Evolutionary conservation across 345 rosid genomes (phyloP), one percentile per base, ranked within the genome.

Genomic region (Populus simonii): DNA sequence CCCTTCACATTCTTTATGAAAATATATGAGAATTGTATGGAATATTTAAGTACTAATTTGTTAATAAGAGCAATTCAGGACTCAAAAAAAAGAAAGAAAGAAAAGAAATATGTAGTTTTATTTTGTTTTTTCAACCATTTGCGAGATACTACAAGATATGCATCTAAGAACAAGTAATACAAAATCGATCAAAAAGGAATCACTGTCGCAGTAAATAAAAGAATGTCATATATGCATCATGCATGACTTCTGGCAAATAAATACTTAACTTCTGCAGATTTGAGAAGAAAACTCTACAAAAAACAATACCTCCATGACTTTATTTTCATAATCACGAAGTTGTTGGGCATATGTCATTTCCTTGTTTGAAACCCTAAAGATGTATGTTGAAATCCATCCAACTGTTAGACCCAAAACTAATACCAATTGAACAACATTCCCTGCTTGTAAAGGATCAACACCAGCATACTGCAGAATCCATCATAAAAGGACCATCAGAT

Each of bases 291-390:
- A 71, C 66, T 55, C 65, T 36, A 63, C 16, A 16, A 59, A 27
- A 72, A 67, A 16, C 13, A 13, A 45, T 81, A 93, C 99, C 98
- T 95, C 83, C 98, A 95, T 95, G 82, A 95, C 98, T 89, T 95
- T 88, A 80, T 84, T 71, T 81, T 95, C 99, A 67, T 95, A 93
- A 90, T 95, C 94, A 66, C 97, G 96, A 45, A 95, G 83, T 80
- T 95, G 99, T 77, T 92, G 96, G 63, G 98, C 97, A 66, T 95
- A 92, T 1, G 98, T 95, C 98, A 95, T 95, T 85, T 95, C 99
- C 88, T 95, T 95, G 89, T 92, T 95, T 6, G 94, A 92, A 45
- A 95, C 99, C 77, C 99, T 87, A 74, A 95, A 93, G 82, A 95
- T 88, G 73, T 93, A 95, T 25, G 96, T 95, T 3, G 92, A 91